These are phyloP conservation scores for Infundibulicybe gibba DNA, from an alignment of 768 basidiomycete genomes.

Conservation along the genomic window DNA sequence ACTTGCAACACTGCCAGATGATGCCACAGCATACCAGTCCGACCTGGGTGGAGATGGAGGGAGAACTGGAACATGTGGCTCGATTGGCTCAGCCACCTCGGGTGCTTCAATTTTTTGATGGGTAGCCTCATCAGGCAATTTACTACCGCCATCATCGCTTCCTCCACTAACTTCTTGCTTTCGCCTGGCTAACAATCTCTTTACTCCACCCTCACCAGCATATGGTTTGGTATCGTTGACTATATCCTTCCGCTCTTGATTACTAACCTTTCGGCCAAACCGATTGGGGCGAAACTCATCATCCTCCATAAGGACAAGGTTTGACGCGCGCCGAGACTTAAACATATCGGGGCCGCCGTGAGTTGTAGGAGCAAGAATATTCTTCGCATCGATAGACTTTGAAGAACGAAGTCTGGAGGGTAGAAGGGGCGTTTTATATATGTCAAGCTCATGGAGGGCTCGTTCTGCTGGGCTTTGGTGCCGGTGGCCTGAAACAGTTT, in stretches of 20 bases:
- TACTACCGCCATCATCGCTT: slow-evolving; percentile 23
- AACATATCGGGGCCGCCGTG: slow-evolving; percentile 52
- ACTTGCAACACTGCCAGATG: slow-evolving; percentile 16
- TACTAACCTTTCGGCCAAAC: slow-evolving; percentile 35
- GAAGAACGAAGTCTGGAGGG: slow-evolving; percentile 53
- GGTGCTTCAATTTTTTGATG: slow-evolving; percentile 5
- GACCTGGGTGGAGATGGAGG: slow-evolving; percentile 20
- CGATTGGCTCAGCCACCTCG: slow-evolving; percentile 11
- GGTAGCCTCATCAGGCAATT: slow-evolving; percentile 7
- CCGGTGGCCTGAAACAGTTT: slow-evolving; percentile 14
- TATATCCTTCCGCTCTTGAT: slow-evolving; percentile 33
- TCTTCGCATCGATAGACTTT: slow-evolving; percentile 16
- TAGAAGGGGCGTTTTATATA: slow-evolving; percentile 76
- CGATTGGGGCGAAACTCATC: slow-evolving; percentile 45
- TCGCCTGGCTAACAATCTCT: slow-evolving; percentile 65
- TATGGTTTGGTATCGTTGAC: slow-evolving; percentile 70
- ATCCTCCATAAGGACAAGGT: slow-evolving; percentile 56
- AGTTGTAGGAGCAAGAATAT: slow-evolving; percentile 26
- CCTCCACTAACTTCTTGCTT: slow-evolving; percentile 54
- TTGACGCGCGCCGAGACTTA: slow-evolving; percentile 40
- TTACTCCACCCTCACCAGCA: slow-evolving; percentile 75
- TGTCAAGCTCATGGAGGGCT: slow-evolving; percentile 67
- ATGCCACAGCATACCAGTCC: slow-evolving; percentile 28
- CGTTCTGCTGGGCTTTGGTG: slow-evolving; percentile 56
- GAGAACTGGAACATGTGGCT: slow-evolving; percentile 11